These are phyloP conservation scores for Cyclotella cryptica DNA, from an alignment of 108 stramenopile genomes.

Conservation along the genomic window DNA sequence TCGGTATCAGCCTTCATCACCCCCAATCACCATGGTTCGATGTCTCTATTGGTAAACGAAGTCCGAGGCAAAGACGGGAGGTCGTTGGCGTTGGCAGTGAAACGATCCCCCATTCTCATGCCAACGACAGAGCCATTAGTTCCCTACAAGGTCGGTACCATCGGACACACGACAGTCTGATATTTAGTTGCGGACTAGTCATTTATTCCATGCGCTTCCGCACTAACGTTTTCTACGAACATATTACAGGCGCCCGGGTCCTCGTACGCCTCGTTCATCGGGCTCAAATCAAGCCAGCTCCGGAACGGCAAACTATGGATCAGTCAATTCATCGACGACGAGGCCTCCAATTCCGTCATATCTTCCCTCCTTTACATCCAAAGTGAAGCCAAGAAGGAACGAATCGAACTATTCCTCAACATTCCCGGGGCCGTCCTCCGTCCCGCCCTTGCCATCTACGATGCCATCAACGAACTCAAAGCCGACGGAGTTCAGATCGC, in stretches of 20 bases:
- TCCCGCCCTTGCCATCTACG: conserved; percentile 89
- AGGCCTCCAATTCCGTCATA: conserved; percentile 91
- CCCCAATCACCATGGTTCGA: conserved; percentile 14
- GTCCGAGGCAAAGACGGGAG: neutral
- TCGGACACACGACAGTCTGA: conserved; percentile 11
- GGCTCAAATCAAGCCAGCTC: conserved; percentile 89
- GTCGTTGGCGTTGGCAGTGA: conserved; percentile 31
- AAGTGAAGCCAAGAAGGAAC: conserved; percentile 62
- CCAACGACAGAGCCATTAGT: conserved; percentile 85
- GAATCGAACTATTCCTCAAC: conserved; percentile 91
- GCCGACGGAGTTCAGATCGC: conserved; percentile 63
- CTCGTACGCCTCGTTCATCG: conserved; percentile 79
- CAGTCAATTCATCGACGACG: conserved; percentile 88
- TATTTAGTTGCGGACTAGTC: neutral
- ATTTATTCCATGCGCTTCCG: neutral
- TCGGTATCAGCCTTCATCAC: conserved; percentile 32
- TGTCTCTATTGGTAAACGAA: neutral
- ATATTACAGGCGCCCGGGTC: conserved; percentile 67
- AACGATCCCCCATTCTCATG: conserved; percentile 76
- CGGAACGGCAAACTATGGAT: conserved; percentile 94
- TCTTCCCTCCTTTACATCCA: conserved; percentile 83
- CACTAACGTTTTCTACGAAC: neutral
- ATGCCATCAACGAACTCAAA: conserved; percentile 82
- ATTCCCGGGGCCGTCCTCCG: conserved; percentile 86
- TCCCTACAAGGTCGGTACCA: conserved; percentile 82